These are phyloP conservation scores for Fonsecaea multimorphosa DNA, from an alignment of 2,329 filamentous ascomycete species.

Conservation along the genomic window DNA sequence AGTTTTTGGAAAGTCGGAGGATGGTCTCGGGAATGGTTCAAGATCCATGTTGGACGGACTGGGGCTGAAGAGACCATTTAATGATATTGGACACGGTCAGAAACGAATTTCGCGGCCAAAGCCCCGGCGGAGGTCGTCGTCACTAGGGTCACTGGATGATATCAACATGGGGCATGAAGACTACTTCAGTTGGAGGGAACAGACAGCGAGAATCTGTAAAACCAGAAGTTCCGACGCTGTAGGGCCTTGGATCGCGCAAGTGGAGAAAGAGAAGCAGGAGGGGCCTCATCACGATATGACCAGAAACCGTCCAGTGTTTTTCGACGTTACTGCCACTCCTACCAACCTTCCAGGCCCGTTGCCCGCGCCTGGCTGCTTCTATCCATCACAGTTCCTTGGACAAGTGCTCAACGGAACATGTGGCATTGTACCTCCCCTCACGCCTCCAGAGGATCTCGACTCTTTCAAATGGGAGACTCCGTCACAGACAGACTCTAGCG, in stretches of 20 bases:
- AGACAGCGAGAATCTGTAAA: conserved; percentile 12
- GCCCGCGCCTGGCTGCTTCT: conserved; percentile 24
- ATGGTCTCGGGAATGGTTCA: conserved; percentile 8
- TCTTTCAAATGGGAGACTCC: conserved; percentile 39
- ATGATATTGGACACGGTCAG: conserved; percentile 9
- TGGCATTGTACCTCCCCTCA: conserved; percentile 34
- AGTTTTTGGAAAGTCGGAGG: conserved; percentile 19
- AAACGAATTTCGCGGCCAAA: conserved; percentile 2
- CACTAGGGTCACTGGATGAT: conserved; percentile 25
- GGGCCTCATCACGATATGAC: not conserved
- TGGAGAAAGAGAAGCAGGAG: not conserved
- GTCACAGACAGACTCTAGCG: conserved; percentile 9
- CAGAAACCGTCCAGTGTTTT: not conserved
- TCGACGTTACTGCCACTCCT: conserved; percentile 7
- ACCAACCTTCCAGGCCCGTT: conserved; percentile 10
- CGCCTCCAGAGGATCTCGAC: conserved; percentile 41
- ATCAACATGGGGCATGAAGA: conserved; percentile 4
- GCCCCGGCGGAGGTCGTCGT: conserved; percentile 29
- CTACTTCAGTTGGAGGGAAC: not conserved
- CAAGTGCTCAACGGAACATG: conserved; percentile 21
- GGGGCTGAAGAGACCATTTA: conserved; percentile 22
- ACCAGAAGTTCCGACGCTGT: conserved; percentile 8
- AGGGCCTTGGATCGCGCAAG: not conserved
- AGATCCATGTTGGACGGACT: conserved; percentile 20
- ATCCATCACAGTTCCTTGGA: conserved; percentile 9